phyloP scores from a whole-genome alignment of 805 yeast species.

The Starmerella khaoyaiensis region DNA sequence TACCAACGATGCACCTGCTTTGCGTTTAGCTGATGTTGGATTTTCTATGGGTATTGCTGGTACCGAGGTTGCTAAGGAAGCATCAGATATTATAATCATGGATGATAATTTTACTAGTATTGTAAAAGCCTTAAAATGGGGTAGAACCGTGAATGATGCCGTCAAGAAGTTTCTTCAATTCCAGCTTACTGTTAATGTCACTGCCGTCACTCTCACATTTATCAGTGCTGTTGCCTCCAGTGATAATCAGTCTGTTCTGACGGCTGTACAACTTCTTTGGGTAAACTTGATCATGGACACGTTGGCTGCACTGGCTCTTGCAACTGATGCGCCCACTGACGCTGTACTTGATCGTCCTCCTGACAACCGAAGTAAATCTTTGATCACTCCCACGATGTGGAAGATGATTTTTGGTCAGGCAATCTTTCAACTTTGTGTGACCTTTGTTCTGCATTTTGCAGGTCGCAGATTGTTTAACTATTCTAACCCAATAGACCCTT shows the following conservation, averaged over 20 bases:
- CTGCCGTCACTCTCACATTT: conserved; percentile 91
- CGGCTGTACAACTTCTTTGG: conserved; percentile 96
- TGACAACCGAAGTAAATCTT: conserved; percentile 61
- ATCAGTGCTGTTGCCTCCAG: conserved; percentile 80
- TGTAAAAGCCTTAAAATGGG: conserved; percentile 97
- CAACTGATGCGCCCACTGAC: conserved; percentile 91
- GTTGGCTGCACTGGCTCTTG: conserved; percentile 90
- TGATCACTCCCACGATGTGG: conserved; percentile 92
- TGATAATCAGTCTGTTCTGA: conserved; percentile 72
- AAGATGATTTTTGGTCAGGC: conserved; percentile 93
- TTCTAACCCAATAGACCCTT: conserved; percentile 26
- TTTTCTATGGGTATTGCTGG: conserved; percentile 98
- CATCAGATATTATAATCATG: conserved; percentile 83
- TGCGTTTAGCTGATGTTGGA: conserved; percentile 93
- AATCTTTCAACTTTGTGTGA: conserved; percentile 58
- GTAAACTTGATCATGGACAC: conserved; percentile 98
- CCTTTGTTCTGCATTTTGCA: conserved; percentile 70
- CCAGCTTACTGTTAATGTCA: conserved; percentile 88
- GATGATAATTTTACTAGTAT: conserved; percentile 90
- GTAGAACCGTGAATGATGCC: conserved; percentile 88
- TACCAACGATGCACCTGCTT: conserved; percentile 96
- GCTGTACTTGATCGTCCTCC: conserved; percentile 69
- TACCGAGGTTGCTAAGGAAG: conserved; percentile 97
- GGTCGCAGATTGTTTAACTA: conserved; percentile 46
- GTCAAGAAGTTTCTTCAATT: conserved; percentile 93